Evolutionary conservation across 2,329 filamentous ascomycete species (phyloP).

Genomic region (Aspergillus felis): DNA sequence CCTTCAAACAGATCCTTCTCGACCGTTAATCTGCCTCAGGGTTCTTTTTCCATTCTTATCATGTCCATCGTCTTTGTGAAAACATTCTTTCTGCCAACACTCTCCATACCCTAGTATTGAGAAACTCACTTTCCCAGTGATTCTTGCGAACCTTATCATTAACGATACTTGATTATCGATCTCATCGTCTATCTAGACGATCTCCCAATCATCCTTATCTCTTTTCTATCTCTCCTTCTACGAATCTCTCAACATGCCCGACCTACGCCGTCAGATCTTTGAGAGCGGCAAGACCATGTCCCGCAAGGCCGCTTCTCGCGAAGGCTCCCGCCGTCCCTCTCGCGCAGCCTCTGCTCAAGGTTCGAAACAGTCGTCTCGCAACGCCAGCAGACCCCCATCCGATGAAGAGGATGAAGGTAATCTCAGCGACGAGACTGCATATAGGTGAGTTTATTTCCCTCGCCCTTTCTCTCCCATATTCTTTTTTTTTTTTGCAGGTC

Average conservation of each 20-base stretch:
- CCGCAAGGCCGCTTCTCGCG: slow-evolving; percentile 56
- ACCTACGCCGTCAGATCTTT: slow-evolving; percentile 55
- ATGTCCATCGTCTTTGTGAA: slow-evolving; percentile 17
- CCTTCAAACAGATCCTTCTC: background rate
- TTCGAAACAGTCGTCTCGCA: slow-evolving; percentile 53
- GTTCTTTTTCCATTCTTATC: slow-evolving; percentile 4
- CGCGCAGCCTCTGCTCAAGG: slow-evolving; percentile 49
- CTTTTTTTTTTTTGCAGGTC: slow-evolving; percentile 1
- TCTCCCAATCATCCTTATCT: background rate
- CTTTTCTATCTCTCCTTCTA: background rate
- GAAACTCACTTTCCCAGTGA: background rate
- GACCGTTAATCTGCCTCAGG: background rate
- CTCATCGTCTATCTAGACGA: background rate
- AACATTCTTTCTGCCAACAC: slow-evolving; percentile 11
- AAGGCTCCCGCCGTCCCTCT: slow-evolving; percentile 51
- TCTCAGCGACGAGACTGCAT: slow-evolving; percentile 56
- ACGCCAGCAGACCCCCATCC: slow-evolving; percentile 52
- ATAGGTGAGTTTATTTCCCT: slow-evolving; percentile 44
- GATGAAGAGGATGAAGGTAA: slow-evolving; percentile 57
- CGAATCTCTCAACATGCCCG: slow-evolving; percentile 37
- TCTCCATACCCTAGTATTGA: slow-evolving; percentile 19
- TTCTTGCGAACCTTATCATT: background rate
- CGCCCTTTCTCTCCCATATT: slow-evolving; percentile 29
- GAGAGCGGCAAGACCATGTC: slow-evolving; percentile 64
- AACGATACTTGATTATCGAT: background rate